These are phyloP conservation scores for Fusarium foetens DNA, from an alignment of 2,329 filamentous ascomycete species.

Conservation along the genomic window DNA sequence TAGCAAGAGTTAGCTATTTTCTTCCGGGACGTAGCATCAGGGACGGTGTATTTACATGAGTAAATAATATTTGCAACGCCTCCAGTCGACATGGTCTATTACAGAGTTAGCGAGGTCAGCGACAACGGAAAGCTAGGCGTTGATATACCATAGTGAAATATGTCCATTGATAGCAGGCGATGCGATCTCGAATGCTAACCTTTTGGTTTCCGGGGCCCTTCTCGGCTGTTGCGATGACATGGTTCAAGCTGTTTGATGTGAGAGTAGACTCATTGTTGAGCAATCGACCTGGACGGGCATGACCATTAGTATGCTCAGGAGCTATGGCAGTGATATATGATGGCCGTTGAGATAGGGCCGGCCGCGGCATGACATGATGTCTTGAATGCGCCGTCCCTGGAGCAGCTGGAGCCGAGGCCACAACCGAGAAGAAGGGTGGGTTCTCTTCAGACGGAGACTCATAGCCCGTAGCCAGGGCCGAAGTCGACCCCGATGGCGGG, in stretches of 20 bases:
- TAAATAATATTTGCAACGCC: constrained; percentile 66
- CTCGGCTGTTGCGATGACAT: constrained; percentile 49
- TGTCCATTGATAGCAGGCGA: constrained; percentile 72
- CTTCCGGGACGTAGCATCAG: neutral
- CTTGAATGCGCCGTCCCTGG: neutral
- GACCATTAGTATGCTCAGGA: neutral
- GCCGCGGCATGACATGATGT: constrained; percentile 12
- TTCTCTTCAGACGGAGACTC: constrained; percentile 53
- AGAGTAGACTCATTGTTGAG: constrained; percentile 25
- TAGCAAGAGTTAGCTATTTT: constrained; percentile 9
- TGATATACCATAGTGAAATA: constrained; percentile 71
- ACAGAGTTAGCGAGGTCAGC: neutral
- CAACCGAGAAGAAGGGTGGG: constrained; percentile 43
- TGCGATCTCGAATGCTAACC: constrained; percentile 60
- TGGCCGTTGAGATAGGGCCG: constrained; percentile 29
- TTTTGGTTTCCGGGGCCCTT: constrained; percentile 42
- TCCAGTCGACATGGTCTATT: constrained; percentile 60
- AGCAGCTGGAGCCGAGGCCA: constrained; percentile 13
- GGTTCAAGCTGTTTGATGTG: constrained; percentile 44
- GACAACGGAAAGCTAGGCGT: neutral
- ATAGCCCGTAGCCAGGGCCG: constrained; percentile 44
- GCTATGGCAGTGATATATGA: constrained; percentile 31
- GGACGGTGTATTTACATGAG: constrained; percentile 39
- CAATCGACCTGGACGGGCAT: constrained; percentile 12
- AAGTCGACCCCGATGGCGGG: neutral